Conservation (phyloP, 306 rosid genomes). For the Glycine soja region DNA sequence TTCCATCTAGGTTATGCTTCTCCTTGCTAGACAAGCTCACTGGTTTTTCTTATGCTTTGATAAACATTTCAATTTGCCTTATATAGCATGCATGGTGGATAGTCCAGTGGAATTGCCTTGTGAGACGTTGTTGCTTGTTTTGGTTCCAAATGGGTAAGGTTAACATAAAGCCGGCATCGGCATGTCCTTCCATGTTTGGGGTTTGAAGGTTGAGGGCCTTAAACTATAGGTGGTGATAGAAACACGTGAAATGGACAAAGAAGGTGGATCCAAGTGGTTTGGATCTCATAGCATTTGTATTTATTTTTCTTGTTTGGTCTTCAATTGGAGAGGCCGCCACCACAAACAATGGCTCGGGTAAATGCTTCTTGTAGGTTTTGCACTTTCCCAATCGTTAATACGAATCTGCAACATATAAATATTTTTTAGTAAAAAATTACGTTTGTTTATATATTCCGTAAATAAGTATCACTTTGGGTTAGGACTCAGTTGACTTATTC, state of each 20-base stretch:
- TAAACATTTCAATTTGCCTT: slow-evolving; percentile 19
- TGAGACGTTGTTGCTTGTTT: not conserved
- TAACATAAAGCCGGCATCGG: not conserved
- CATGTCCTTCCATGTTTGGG: not conserved
- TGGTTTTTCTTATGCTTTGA: not conserved
- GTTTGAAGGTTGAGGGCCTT: not conserved
- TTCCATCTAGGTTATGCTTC: not conserved
- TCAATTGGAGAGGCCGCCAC: no score
- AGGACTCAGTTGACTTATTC: no score
- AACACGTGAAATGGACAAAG: slow-evolving; percentile 7
- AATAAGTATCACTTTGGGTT: no score
- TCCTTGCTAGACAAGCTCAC: slow-evolving; percentile 18
- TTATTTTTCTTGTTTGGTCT: not conserved
- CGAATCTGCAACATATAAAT: not conserved
- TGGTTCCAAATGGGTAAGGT: not conserved
- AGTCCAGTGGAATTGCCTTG: slow-evolving; percentile 29
- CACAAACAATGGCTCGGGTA: no score
- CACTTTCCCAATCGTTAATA: not conserved
- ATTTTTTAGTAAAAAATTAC: no score
- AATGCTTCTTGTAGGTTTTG: no score
- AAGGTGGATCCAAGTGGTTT: not conserved
- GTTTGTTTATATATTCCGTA: not conserved
- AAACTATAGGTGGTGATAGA: not conserved
- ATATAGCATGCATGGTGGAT: slow-evolving; percentile 15
- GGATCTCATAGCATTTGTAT: slow-evolving; percentile 24